A percentile compares a stretch with the other conserved stretches of the same genome.
phyloP scores from a whole-genome alignment of 305 asterid genomes.

The Fraxinus ornus region DNA sequence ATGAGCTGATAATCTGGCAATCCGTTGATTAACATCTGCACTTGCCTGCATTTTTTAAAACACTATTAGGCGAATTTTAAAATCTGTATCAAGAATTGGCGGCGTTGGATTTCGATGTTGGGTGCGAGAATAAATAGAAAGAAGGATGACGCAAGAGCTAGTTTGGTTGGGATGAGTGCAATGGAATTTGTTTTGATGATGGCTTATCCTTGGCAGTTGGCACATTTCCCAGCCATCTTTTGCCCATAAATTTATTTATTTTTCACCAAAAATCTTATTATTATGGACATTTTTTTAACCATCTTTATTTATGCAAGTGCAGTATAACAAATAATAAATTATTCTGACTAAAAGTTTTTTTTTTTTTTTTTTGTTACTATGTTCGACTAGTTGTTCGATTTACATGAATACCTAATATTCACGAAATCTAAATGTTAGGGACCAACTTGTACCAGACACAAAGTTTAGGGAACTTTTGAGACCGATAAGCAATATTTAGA shows the following conservation, averaged over 20 bases:
- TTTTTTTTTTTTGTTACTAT: no score
- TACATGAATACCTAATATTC: neutral
- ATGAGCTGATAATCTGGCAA: constrained; percentile 77
- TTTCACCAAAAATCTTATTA: no score
- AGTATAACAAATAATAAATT: no score
- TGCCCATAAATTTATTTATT: neutral
- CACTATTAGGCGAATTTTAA: neutral
- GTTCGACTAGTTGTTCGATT: no score
- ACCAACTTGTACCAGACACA: neutral
- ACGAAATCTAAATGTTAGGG: neutral
- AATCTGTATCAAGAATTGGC: neutral
- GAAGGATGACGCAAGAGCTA: constrained; percentile 19
- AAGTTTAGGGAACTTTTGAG: neutral
- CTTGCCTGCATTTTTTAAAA: constrained; percentile 45
- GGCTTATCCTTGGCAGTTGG: neutral
- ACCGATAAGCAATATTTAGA: neutral
- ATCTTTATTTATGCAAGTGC: no score
- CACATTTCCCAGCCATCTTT: neutral
- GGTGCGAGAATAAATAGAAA: neutral
- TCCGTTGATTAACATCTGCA: constrained; percentile 50
- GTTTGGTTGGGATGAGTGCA: constrained; percentile 48
- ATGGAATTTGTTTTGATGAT: constrained; percentile 20
- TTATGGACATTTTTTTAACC: no score
- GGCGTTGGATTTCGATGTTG: neutral
- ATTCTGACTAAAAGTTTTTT: no score